These are phyloP conservation scores for Podospora pseudoanserina DNA, from an alignment of 495 filamentous ascomycete species.

Conservation along the genomic window DNA sequence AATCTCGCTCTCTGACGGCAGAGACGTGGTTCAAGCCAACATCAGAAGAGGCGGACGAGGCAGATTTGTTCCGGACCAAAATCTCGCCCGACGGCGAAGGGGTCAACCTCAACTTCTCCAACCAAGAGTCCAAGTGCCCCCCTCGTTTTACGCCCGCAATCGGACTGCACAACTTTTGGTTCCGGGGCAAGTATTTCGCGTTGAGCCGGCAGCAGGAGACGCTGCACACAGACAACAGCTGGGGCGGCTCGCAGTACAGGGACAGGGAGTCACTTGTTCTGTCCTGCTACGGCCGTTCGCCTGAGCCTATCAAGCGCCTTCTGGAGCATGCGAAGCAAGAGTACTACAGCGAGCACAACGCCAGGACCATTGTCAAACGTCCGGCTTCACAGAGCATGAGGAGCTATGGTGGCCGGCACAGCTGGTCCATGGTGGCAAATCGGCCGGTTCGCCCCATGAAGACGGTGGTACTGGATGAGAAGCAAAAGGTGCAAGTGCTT, in stretches of 20 bases:
- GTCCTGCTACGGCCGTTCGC: constrained; percentile 43
- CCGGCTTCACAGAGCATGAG: constrained; percentile 36
- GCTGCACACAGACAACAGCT: constrained; percentile 26
- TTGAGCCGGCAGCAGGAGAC: constrained; percentile 39
- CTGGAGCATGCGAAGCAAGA: constrained; percentile 53
- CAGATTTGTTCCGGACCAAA: constrained; percentile 28
- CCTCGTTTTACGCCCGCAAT: constrained; percentile 41
- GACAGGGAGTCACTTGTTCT: constrained; percentile 41
- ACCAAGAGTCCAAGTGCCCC: constrained; percentile 36
- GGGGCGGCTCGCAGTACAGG: constrained; percentile 31
- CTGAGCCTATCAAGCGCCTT: constrained; percentile 59
- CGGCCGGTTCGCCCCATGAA: constrained; percentile 72
- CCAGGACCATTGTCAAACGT: constrained; percentile 49
- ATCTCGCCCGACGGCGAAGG: constrained; percentile 35
- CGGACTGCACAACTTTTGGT: constrained; percentile 43
- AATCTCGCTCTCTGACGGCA: constrained; percentile 54
- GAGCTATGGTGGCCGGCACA: constrained; percentile 37
- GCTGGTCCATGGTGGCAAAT: constrained; percentile 64
- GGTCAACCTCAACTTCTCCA: constrained; percentile 44
- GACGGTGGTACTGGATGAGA: constrained; percentile 76
- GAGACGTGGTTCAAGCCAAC: constrained; percentile 50
- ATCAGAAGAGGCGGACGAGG: constrained; percentile 52
- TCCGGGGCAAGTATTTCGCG: constrained; percentile 36
- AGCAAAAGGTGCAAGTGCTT: constrained; percentile 68
- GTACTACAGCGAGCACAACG: constrained; percentile 45